Conservation (phyloP, 2,329 filamentous ascomycete species). For the Xylaria sp. region DNA sequence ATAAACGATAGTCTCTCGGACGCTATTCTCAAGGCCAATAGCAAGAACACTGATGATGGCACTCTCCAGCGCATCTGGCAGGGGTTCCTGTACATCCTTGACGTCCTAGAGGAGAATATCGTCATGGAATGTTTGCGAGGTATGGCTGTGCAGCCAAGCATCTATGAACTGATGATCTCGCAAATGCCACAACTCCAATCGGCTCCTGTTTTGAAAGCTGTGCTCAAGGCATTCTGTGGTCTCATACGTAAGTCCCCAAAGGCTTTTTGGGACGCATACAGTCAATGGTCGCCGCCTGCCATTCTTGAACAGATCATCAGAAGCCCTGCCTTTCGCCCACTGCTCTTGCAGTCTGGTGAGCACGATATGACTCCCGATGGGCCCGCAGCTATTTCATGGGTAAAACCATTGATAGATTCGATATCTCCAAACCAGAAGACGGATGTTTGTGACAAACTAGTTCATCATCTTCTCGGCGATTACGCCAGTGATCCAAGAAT, state of each 20-base stretch:
- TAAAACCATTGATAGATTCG: constrained; percentile 80
- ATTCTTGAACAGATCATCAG: constrained; percentile 87
- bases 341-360: constrained; percentile 71
- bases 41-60: constrained; percentile 53
- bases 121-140: constrained; percentile 82
- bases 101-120: constrained; percentile 75
- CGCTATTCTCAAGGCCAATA: constrained; percentile 71
- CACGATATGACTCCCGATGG: constrained; percentile 62
- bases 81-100: constrained; percentile 78
- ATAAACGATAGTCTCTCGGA: constrained; percentile 77
- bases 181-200: constrained; percentile 63
- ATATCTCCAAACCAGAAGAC: constrained; percentile 80
- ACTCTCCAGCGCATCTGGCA: constrained; percentile 81
- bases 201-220: constrained; percentile 70
- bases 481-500: constrained; percentile 66
- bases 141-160: constrained; percentile 80
- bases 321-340: constrained; percentile 72
- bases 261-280: constrained; percentile 90
- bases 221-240: constrained; percentile 75
- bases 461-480: constrained; percentile 77
- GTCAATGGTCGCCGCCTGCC: constrained; percentile 80
- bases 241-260: constrained; percentile 80
- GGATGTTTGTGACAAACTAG: constrained; percentile 82
- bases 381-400: constrained; percentile 80
- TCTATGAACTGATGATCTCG: constrained; percentile 70